These are phyloP conservation scores for Heliocybe sulcata DNA, from an alignment of 1,284 basidiomycete genomes.

Conservation along the genomic window DNA sequence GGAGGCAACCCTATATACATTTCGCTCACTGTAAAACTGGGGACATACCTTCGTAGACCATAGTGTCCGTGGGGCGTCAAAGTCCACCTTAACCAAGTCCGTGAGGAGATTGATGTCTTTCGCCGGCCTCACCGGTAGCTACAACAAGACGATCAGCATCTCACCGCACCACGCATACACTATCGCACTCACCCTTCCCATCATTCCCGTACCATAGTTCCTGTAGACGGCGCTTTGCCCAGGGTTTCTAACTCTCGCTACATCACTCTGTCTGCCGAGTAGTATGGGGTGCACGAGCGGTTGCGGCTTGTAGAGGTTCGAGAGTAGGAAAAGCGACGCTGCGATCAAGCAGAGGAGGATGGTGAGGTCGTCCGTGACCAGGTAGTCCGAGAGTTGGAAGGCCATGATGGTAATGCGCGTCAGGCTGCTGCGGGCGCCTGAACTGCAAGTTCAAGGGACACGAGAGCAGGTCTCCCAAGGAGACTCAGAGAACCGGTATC, in stretches of 20 bases:
- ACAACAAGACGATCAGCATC: slow-evolving; percentile 2
- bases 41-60: slow-evolving; percentile 65
- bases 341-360: slow-evolving; percentile 66
- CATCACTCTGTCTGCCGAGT: slow-evolving; percentile 76
- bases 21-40: too few species aligned
- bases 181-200: slow-evolving; percentile 57
- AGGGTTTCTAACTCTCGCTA: slow-evolving; percentile 66
- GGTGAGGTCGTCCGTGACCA: slow-evolving; percentile 71
- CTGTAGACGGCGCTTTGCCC: slow-evolving; percentile 74
- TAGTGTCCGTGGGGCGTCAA: slow-evolving; percentile 60
- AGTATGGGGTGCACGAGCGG: slow-evolving; percentile 79
- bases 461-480: too few species aligned
- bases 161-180: neutral
- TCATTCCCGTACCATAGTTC: slow-evolving; percentile 74
- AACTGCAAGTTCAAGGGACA: neutral
- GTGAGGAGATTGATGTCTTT: slow-evolving; percentile 62
- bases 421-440: neutral
- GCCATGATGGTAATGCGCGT: slow-evolving; percentile 23
- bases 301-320: slow-evolving; percentile 70
- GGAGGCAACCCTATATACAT: too few species aligned
- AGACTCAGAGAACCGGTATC: too few species aligned
- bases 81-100: slow-evolving; percentile 59
- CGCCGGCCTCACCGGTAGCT: slow-evolving; percentile 67
- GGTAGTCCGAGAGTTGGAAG: slow-evolving; percentile 33
- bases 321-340: slow-evolving; percentile 66